Conservation (phyloP, 2,329 filamentous ascomycete genomes). For the Mollisiaceae sp. region DNA sequence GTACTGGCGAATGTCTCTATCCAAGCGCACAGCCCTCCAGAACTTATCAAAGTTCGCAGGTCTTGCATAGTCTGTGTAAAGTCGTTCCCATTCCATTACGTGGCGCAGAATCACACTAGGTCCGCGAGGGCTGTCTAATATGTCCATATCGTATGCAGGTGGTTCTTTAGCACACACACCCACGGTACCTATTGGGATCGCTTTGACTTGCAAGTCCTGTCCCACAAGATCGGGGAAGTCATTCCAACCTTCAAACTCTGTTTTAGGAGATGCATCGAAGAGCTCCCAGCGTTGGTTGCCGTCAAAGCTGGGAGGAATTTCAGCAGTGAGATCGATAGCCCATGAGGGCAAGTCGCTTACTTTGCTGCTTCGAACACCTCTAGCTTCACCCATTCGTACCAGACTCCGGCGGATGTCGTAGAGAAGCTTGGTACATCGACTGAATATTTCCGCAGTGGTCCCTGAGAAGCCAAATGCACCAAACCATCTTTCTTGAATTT, state of each 20-base stretch:
- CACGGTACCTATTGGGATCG: not conserved
- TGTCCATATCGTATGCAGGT: not conserved
- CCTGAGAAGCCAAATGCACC: not conserved
- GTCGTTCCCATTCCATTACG: not conserved
- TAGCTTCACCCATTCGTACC: not conserved
- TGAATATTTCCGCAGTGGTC: not conserved
- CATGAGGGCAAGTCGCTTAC: slow-evolving; percentile 11
- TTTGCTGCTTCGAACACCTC: slow-evolving; percentile 11
- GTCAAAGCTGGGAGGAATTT: not conserved
- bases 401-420: not conserved
- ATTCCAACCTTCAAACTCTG: slow-evolving; percentile 6
- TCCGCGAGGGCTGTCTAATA: not conserved
- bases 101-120: not conserved
- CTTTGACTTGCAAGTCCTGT: not conserved
- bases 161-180: not conserved
- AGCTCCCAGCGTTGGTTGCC: slow-evolving; percentile 7
- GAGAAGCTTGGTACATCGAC: not conserved
- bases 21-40: slow-evolving; percentile 6
- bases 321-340: slow-evolving; percentile 8
- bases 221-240: not conserved
- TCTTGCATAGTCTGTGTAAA: not conserved
- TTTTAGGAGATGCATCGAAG: not conserved
- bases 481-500: slow-evolving; percentile 1
- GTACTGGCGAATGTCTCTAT: slow-evolving; percentile 2
- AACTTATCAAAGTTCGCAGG: slow-evolving; percentile 2